These are phyloP conservation scores for Lichtheimia corymbifera DNA, from an alignment of 371 early-diverging fungal species.

Conservation along the genomic window DNA sequence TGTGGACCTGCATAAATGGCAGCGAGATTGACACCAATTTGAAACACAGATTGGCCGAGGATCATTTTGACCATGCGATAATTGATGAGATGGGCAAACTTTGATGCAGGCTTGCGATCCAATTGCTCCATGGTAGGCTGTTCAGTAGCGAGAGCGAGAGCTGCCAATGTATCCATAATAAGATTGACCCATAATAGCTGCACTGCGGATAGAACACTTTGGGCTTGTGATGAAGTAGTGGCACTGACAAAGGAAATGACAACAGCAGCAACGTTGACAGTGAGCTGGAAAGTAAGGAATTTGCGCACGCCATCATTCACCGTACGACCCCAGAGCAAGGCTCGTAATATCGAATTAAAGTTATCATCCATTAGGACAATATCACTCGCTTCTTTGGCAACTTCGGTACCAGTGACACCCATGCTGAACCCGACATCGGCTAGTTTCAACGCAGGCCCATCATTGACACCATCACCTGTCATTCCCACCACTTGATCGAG, in stretches of 20 bases:
- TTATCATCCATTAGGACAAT: constrained; percentile 97
- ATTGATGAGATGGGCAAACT: constrained; percentile 81
- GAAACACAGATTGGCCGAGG: constrained; percentile 83
- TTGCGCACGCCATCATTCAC: constrained; percentile 94
- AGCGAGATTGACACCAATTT: constrained; percentile 66
- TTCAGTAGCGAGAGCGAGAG: constrained; percentile 96
- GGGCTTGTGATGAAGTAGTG: constrained; percentile 88
- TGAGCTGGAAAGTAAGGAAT: constrained; percentile 95
- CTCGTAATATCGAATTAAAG: constrained; percentile 87
- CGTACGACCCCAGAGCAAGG: constrained; percentile 93
- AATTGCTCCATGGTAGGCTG: constrained; percentile 88
- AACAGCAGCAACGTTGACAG: constrained; percentile 94
- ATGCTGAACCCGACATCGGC: constrained; percentile 98
- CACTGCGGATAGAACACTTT: constrained; percentile 93
- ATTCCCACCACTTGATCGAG: constrained; percentile 93
- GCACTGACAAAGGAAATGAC: constrained; percentile 87
- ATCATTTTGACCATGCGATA: constrained; percentile 94
- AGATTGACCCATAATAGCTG: constrained; percentile 98
- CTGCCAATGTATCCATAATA: constrained; percentile 98
- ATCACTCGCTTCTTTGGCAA: constrained; percentile 94
- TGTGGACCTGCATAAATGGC: constrained; percentile 61
- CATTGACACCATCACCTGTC: constrained; percentile 98
- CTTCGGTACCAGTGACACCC: constrained; percentile 97
- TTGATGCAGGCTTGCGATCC: constrained; percentile 76
- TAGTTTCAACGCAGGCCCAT: constrained; percentile 92